Evolutionary conservation across 2,329 filamentous ascomycete genomes (phyloP).

Genomic region (Scytalidium sp.): DNA sequence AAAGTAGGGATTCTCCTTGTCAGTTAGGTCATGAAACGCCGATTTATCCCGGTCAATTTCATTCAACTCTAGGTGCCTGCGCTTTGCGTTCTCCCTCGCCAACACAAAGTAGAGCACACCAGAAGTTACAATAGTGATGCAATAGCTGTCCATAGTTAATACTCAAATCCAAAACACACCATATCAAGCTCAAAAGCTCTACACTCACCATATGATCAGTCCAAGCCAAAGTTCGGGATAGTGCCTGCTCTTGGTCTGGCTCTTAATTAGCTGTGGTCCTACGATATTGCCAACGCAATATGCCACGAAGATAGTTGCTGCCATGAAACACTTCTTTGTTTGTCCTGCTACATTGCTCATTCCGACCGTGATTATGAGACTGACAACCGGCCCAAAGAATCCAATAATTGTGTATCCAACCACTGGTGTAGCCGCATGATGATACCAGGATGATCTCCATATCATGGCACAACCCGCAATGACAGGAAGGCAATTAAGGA

Average conservation of each 20-base stretch:
- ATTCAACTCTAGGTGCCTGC: conserved; percentile 46
- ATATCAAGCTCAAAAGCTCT: too few species aligned
- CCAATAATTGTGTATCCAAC: conserved; percentile 71
- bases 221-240: conserved; percentile 72
- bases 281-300: conserved; percentile 78
- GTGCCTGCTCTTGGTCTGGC: conserved; percentile 61
- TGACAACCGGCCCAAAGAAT: conserved; percentile 70
- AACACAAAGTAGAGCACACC: conserved; percentile 56
- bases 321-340: conserved; percentile 77
- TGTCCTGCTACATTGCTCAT: conserved; percentile 71
- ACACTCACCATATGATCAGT: conserved; percentile 54
- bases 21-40: conserved; percentile 66
- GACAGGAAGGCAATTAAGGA: conserved; percentile 67
- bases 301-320: conserved; percentile 69
- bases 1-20: conserved; percentile 41
- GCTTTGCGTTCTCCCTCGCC: conserved; percentile 52
- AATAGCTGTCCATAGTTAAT: too few species aligned
- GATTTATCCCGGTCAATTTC: conserved; percentile 61
- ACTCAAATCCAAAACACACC: too few species aligned
- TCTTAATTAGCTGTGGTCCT: conserved; percentile 68
- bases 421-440: conserved; percentile 63
- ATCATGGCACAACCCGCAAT: conserved; percentile 73
- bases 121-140: conserved; percentile 61
- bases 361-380: conserved; percentile 53
- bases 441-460: conserved; percentile 65